Conservation (phyloP, 306 rosid species). For the Dalbergia oliveri region DNA sequence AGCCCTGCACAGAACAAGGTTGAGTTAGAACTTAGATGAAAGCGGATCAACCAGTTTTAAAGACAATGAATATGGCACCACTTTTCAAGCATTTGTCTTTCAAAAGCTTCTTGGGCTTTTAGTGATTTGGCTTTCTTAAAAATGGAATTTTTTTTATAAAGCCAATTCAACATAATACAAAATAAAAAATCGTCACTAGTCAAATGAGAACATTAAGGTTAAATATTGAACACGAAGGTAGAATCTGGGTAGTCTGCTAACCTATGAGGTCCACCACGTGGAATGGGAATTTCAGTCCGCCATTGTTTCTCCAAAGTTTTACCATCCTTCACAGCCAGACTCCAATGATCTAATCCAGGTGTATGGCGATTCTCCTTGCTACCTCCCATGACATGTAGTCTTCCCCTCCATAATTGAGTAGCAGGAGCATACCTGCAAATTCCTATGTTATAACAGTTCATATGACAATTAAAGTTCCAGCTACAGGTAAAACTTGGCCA, state of each 20-base stretch:
- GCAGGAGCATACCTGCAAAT: conserved; percentile 86
- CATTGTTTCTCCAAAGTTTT: conserved; percentile 74
- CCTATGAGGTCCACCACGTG: conserved; percentile 98
- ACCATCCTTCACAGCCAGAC: conserved; percentile 87
- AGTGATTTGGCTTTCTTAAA: conserved; percentile 13
- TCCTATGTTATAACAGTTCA: conserved; percentile 26
- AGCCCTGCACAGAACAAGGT: conserved; percentile 65
- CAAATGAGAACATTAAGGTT: conserved; percentile 33
- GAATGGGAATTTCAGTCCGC: conserved; percentile 82
- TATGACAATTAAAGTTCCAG: conserved; percentile 30
- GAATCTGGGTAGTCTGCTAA: conserved; percentile 44
- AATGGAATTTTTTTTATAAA: neutral
- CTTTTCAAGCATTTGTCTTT: conserved; percentile 22
- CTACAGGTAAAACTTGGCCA: conserved; percentile 14
- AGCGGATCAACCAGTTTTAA: conserved; percentile 22
- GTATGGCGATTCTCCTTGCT: conserved; percentile 93
- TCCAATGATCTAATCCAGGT: conserved; percentile 91
- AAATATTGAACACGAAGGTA: conserved; percentile 15
- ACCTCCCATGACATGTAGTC: conserved; percentile 97
- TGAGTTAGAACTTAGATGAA: conserved; percentile 28
- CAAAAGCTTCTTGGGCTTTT: conserved; percentile 17
- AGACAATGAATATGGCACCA: conserved; percentile 14
- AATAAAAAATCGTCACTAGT: neutral
- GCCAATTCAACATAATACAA: neutral
- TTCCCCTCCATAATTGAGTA: conserved; percentile 90